Evolutionary conservation across 345 rosid species (phyloP).

Genomic region (Dipteronia sinensis): DNA sequence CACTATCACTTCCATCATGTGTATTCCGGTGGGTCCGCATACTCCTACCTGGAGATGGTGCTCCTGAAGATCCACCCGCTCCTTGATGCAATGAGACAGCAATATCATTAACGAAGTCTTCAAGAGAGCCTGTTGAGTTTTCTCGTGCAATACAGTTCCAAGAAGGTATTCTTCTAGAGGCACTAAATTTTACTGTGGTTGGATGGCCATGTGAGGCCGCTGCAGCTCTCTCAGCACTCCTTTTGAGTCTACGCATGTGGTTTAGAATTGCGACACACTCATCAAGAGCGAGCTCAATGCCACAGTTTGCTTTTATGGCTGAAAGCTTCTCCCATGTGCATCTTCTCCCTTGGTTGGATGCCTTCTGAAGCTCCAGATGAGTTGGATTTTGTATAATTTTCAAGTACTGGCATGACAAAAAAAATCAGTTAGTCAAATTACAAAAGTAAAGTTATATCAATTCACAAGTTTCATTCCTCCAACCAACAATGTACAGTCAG

Average conservation of each 20-base stretch:
- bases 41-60: conserved; percentile 46
- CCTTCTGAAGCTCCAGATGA: conserved; percentile 75
- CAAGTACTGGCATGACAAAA: conserved; percentile 50
- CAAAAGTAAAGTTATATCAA: neutral
- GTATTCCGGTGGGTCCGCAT: conserved; percentile 34
- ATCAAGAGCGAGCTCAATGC: conserved; percentile 95
- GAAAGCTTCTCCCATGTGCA: conserved; percentile 99
- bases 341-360: conserved; percentile 93
- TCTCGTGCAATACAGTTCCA: conserved; percentile 97
- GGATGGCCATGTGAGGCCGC: conserved; percentile 68
- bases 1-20: conserved; percentile 88
- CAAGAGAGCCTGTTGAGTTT: conserved; percentile 93
- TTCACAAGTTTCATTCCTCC: neutral
- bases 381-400: conserved; percentile 90
- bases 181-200: conserved; percentile 60
- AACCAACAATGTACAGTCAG: neutral
- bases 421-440: neutral
- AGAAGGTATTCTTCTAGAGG: conserved; percentile 91
- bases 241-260: conserved; percentile 94
- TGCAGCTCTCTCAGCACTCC: conserved; percentile 94
- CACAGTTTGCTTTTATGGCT: conserved; percentile 94
- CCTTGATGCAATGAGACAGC: conserved; percentile 50
- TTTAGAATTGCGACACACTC: conserved; percentile 93
- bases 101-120: conserved; percentile 52
- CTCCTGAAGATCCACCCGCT: conserved; percentile 42